A percentile compares a stretch with the other conserved stretches of the same genome.
Evolutionary conservation across 371 early-diverging fungal genomes (phyloP).

Genomic region (Saksenaea oblongispora): DNA sequence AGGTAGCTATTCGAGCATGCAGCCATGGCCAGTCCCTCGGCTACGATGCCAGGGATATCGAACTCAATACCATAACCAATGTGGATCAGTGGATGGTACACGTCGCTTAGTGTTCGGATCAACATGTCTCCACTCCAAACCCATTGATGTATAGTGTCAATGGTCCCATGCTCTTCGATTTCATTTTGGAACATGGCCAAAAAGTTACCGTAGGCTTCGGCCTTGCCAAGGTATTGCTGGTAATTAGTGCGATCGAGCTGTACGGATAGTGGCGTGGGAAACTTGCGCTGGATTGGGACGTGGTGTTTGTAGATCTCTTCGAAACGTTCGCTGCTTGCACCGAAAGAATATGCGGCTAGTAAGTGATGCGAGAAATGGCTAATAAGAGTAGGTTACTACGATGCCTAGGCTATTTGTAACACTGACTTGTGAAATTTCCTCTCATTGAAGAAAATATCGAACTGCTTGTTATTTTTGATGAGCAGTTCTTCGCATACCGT

Average conservation of each 20-base stretch:
- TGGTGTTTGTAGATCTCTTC: constrained; percentile 54
- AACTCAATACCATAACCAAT: constrained; percentile 70
- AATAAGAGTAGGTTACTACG: not conserved
- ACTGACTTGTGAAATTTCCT: constrained; percentile 47
- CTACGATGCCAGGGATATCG: constrained; percentile 52
- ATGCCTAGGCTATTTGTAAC: too few relatives aligned
- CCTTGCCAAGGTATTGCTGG: constrained; percentile 39
- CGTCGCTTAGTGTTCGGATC: constrained; percentile 48
- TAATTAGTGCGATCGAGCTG: constrained; percentile 44
- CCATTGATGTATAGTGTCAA: constrained; percentile 49
- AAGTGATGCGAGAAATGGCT: constrained; percentile 59
- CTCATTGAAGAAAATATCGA: constrained; percentile 48
- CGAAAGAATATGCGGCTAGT: constrained; percentile 57
- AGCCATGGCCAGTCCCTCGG: constrained; percentile 61
- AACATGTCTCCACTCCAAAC: constrained; percentile 48
- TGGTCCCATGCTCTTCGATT: constrained; percentile 41
- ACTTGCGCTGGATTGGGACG: constrained; percentile 34
- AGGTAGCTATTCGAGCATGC: constrained; percentile 34
- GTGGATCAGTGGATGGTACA: constrained; percentile 66
- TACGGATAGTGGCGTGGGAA: constrained; percentile 24
- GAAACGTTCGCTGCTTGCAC: constrained; percentile 49
- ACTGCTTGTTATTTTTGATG: constrained; percentile 32
- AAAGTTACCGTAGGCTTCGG: constrained; percentile 47
- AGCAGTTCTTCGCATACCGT: constrained; percentile 35
- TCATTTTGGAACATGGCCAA: constrained; percentile 48